Evolutionary conservation across 768 basidiomycete species (phyloP), one percentile per base, ranked within the genome.

Genomic region (Lepiota venenata): DNA sequence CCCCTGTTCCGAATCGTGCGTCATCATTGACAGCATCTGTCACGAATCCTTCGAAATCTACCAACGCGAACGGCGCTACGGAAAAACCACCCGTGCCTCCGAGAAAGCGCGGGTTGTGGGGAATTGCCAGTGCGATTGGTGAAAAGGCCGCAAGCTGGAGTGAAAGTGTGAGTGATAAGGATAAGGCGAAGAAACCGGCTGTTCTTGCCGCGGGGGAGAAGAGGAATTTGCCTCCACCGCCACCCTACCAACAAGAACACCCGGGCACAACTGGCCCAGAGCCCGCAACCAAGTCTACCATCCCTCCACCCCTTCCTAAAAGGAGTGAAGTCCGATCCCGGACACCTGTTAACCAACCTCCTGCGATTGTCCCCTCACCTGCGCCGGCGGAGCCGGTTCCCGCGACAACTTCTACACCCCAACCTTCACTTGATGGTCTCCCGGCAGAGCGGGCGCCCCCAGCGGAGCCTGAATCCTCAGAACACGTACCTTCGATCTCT

Each of bases 21-120:
- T 16, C 45, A 7, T 47, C 45, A 4, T 39, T 16, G 27, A 4
- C 42, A 12, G 37, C 21, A 38, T 47, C 45, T 18, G 7, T 32
- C 32, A 15, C 38, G n/a, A n/a, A 47, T 11, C 35, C 47, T 3
- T 50, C 55, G 0, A 47, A 25, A 32, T 25, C 47, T 14, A 10
- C n/a, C 14, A 20, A 21, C 7, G 52, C 61, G 29, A 52, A 56
- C 12, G 45, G 47, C 16, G n/a, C 56, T 15, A 53, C 56, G 25
- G 77, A 73, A 25, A 83, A 78, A 56, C 86, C 87, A 8, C 83
- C 84, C 1, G 64, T 87, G 21, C 85, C 87, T 0, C 84, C 86
- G 0, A 73, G 86, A 55, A 74, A 81, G 52, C 72, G 80, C 50
- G 81, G 83, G 1, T 61, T 88, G 18, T 88, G 87, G 84, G 82